Evolutionary conservation across 768 basidiomycete species (phyloP).

Genomic region (Kwoniella heveanensis): DNA sequence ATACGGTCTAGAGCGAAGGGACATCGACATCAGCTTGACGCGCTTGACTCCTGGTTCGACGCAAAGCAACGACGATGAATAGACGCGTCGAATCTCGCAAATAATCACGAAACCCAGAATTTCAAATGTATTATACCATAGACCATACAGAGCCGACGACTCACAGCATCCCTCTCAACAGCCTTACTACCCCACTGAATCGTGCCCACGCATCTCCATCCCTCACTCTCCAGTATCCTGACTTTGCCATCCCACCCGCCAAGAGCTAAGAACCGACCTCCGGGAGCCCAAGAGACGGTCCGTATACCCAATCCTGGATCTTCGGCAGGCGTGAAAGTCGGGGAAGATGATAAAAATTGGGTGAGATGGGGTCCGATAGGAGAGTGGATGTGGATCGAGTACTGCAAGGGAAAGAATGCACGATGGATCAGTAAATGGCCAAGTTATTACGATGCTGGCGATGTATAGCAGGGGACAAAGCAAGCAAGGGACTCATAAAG

Average conservation of each 20-base stretch:
- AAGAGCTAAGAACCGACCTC: slow-evolving; percentile 75
- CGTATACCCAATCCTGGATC: slow-evolving; percentile 86
- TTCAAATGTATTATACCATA: too few relatives aligned
- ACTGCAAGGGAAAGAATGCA: slow-evolving; percentile 48
- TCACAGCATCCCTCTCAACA: slow-evolving; percentile 31
- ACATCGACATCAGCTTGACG: too few relatives aligned
- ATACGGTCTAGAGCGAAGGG: slow-evolving; percentile 63
- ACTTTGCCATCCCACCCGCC: slow-evolving; percentile 91
- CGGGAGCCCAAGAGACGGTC: slow-evolving; percentile 80
- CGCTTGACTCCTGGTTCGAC: too few relatives aligned
- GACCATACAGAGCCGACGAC: slow-evolving; percentile 13
- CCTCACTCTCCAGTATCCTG: slow-evolving; percentile 50
- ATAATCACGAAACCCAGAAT: too few relatives aligned
- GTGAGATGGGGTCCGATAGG: slow-evolving; percentile 51
- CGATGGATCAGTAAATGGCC: too few relatives aligned
- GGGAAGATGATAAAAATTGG: slow-evolving; percentile 40
- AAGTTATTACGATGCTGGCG: too few relatives aligned
- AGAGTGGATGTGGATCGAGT: slow-evolving; percentile 52
- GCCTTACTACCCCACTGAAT: slow-evolving; percentile 20
- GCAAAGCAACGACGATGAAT: too few relatives aligned
- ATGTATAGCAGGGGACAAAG: too few relatives aligned
- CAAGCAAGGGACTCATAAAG: too few relatives aligned
- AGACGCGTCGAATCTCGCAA: too few relatives aligned
- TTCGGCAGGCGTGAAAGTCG: slow-evolving; percentile 45
- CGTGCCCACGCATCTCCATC: slow-evolving; percentile 51